Percentiles rank a stretch among this genome's conserved stretches.
phyloP scores from a whole-genome alignment of 495 filamentous ascomycete species.

The Bryoglossum gracile region DNA sequence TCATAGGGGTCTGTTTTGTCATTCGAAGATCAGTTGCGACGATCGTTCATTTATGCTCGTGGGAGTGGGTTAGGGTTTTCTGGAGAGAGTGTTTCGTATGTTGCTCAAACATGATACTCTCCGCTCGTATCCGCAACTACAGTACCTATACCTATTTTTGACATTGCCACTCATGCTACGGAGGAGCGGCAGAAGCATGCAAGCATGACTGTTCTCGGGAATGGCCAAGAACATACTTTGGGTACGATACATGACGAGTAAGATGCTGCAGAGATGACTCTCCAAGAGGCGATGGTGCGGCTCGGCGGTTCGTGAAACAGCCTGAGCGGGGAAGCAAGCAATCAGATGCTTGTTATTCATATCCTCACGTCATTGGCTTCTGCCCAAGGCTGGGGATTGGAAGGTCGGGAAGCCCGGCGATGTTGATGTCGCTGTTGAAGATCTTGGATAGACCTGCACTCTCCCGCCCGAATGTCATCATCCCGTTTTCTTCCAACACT shows the following conservation, averaged over 20 bases:
- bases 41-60: background rate
- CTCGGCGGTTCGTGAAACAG: constrained; percentile 18
- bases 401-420: background rate
- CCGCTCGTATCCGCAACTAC: background rate
- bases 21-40: no score
- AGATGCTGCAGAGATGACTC: background rate
- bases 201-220: constrained; percentile 1
- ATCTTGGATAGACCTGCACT: background rate
- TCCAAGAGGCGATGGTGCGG: background rate
- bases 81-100: background rate
- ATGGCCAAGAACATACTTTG: background rate
- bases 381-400: background rate
- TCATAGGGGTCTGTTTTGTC: no score
- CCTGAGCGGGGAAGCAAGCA: constrained; percentile 2
- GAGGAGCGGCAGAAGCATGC: background rate
- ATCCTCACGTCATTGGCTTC: background rate
- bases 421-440: background rate
- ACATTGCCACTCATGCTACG: background rate
- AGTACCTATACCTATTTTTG: background rate
- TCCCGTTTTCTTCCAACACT: background rate
- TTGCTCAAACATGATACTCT: background rate
- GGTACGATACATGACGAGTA: constrained; percentile 1
- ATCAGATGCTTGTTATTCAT: background rate
- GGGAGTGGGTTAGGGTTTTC: no score
- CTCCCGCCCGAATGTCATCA: background rate